Base-by-base conservation (phyloP, 345 rosid genomes). In the Citrus inodora region DNA sequence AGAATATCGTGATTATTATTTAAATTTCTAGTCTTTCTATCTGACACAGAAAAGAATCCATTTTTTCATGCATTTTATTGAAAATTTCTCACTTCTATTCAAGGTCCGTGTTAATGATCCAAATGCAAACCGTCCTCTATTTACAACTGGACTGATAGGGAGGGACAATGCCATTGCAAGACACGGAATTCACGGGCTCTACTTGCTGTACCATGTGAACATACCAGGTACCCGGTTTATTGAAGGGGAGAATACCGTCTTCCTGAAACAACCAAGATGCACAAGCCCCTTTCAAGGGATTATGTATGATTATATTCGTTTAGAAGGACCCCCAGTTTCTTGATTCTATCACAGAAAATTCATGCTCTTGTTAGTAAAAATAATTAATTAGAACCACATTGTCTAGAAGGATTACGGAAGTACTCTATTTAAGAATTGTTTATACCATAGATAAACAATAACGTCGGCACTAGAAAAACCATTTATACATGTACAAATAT, bases 131-230 rank as follows among this genome's bases (percentile, higher is more conserved):
- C 91, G 88, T 16, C 95, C 99, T 30, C 71, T 91, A 8, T 95
- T 95, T 82, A 83, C 99, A 0, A 95, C 92, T 1, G 97, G 98
- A 55, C 87, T 90, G 48, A 88, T 93, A 8, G 99, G 97, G 70
- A 90, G 92, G 84, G 98, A 95, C 89, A 95, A 95, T 77, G 83
- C 99, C 0, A 87, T 95, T n/a, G 94, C 93, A 4, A 93, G 99
- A 70, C 99, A 89, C 2, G 99, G 99, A 70, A 82, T 88, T 83
- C 99, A 91, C 35, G 98, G 99, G 51, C 84, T 92, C 65, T 91
- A 95, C 85, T 76, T 86, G 86, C 90, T 92, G 58, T 93, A 83
- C 79, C 61, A 67, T 2, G 89, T 90, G 76, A 89, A 88, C 70
- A 85, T 95, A 30, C 90, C 88, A 0, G 92, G 94, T 35, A 63